Percentiles rank a stretch among this genome's conserved stretches.
Evolutionary conservation across 768 basidiomycete genomes (phyloP).

Genomic region (Lactarius indigo): DNA sequence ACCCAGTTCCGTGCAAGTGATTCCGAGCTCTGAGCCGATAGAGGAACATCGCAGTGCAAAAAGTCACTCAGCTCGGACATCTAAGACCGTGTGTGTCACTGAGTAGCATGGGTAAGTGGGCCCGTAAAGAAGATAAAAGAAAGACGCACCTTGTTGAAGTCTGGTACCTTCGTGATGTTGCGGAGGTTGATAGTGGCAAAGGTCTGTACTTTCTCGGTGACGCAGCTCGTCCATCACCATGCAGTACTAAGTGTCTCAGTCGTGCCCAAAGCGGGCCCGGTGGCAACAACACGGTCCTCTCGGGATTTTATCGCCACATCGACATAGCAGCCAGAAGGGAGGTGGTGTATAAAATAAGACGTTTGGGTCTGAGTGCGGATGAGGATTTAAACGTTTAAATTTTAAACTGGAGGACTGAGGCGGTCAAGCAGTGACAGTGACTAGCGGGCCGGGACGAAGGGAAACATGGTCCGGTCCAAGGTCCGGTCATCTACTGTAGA

Average conservation of each 20-base stretch:
- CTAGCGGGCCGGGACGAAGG: too few relatives aligned
- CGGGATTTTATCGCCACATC: constrained; percentile 99
- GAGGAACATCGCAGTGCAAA: constrained; percentile 96
- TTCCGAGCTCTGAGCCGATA: constrained; percentile 60
- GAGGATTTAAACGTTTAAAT: too few relatives aligned
- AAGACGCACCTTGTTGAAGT: constrained; percentile 87
- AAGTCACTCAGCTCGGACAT: constrained; percentile 99
- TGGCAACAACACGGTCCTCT: constrained; percentile 91
- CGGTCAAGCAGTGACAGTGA: too few relatives aligned
- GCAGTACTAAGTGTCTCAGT: constrained; percentile 89
- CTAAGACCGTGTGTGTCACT: too few relatives aligned
- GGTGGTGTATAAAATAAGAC: constrained; percentile 87
- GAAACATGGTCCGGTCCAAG: too few relatives aligned
- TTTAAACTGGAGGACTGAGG: neutral
- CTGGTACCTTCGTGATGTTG: constrained; percentile 95
- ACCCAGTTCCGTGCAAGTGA: neutral
- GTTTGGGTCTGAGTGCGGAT: constrained; percentile 44
- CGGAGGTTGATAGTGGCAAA: constrained; percentile 95
- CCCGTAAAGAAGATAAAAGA: neutral
- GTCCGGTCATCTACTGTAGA: too few relatives aligned
- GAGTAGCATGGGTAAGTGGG: constrained; percentile 4
- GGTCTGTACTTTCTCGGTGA: constrained; percentile 96
- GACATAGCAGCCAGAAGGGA: constrained; percentile 96
- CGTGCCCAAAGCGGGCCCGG: constrained; percentile 94
- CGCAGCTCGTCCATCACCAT: constrained; percentile 99